Conservation (phyloP, 2,329 filamentous ascomycete genomes). For the Fusarium illudens region DNA sequence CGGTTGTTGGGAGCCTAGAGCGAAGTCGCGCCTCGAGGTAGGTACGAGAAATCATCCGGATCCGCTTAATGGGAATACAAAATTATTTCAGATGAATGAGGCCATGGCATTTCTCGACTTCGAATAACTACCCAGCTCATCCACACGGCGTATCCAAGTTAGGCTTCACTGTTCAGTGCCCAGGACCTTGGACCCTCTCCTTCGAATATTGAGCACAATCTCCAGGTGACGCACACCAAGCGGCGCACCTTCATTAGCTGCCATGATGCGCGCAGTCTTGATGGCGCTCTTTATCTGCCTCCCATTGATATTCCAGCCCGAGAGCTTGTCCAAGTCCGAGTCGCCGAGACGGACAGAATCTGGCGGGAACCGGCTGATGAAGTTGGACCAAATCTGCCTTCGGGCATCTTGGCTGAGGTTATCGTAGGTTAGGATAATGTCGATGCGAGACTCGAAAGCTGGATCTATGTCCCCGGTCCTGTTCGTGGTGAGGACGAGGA, state of each 20-base stretch:
- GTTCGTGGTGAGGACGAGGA: slow-evolving; percentile 54
- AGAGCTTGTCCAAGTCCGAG: background rate
- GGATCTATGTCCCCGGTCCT: slow-evolving; percentile 51
- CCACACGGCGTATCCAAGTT: background rate
- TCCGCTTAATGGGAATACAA: too few species aligned
- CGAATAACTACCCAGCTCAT: too few species aligned
- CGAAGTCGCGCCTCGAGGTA: too few species aligned
- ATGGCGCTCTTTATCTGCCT: slow-evolving; percentile 29
- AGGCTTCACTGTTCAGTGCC: background rate
- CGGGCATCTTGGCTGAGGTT: slow-evolving; percentile 34
- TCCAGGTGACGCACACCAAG: slow-evolving; percentile 7
- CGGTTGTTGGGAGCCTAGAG: too few species aligned
- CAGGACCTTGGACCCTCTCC: background rate
- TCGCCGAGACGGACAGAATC: accelerated
- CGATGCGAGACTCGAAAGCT: slow-evolving; percentile 55
- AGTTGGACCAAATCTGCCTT: slow-evolving; percentile 35
- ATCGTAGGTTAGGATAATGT: slow-evolving; percentile 49
- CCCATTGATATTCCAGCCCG: slow-evolving; percentile 17
- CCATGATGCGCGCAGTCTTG: slow-evolving; percentile 17
- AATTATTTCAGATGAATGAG: too few species aligned
- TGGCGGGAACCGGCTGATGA: background rate
- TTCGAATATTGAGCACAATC: slow-evolving; percentile 5
- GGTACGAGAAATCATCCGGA: too few species aligned
- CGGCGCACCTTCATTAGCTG: background rate
- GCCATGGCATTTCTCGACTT: too few species aligned